Conservation (phyloP, 257 asterid genomes). For the Ilex aquifolium region DNA sequence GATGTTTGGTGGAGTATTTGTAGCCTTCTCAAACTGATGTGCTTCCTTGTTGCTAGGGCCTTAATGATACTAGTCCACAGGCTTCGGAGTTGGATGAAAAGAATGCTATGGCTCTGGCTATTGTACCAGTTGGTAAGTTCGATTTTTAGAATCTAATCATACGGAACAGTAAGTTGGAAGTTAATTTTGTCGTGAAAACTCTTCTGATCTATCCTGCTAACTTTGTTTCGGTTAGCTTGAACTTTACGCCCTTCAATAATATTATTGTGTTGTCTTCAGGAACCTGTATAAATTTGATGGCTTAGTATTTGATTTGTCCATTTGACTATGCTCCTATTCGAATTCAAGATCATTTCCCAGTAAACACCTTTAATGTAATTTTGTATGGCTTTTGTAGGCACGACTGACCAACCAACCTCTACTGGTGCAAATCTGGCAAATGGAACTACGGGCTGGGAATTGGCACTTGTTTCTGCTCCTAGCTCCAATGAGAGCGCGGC, state of each 20-base stretch:
- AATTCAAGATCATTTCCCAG: not conserved
- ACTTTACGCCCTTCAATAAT: too few species aligned
- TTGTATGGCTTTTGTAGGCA: constrained; percentile 17
- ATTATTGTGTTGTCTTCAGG: not conserved
- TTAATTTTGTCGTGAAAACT: too few species aligned
- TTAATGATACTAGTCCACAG: constrained; percentile 67
- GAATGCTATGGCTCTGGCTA: constrained; percentile 89
- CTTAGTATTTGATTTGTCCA: not conserved
- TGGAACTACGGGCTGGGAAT: constrained; percentile 88
- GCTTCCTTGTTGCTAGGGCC: constrained; percentile 42
- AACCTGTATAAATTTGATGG: not conserved
- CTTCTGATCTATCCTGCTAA: not conserved
- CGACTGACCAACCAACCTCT: constrained; percentile 50
- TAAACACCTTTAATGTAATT: too few species aligned
- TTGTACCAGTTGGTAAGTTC: constrained; percentile 75
- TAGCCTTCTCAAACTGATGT: constrained; percentile 4
- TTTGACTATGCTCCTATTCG: not conserved
- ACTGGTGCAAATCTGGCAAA: constrained; percentile 40
- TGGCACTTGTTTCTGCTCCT: constrained; percentile 86
- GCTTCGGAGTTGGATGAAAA: constrained; percentile 77
- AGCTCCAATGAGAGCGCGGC: constrained; percentile 68
- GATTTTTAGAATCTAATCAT: not conserved
- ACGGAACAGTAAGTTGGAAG: not conserved
- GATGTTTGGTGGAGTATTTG: not conserved
- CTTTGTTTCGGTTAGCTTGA: not conserved